Conservation (phyloP, 2,329 filamentous ascomycete genomes). For the Neonectria neomacrospora region DNA sequence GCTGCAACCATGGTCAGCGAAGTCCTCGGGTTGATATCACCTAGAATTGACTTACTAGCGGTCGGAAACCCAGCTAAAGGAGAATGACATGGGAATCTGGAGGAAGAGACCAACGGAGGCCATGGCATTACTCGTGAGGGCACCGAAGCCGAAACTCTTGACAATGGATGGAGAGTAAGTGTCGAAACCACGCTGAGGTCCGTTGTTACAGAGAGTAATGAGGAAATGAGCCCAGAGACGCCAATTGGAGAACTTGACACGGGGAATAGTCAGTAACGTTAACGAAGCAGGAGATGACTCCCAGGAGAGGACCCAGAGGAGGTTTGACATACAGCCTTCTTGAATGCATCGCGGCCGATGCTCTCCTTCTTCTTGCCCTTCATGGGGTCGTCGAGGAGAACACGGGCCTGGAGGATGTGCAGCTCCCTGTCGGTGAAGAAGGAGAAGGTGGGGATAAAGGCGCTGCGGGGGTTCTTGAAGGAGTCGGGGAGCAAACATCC, state of each 20-base stretch:
- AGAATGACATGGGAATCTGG: constrained; percentile 62
- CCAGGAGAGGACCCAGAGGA: too few species aligned
- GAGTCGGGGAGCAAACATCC: constrained; percentile 58
- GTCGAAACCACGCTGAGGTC: constrained; percentile 59
- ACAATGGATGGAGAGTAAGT: constrained; percentile 67
- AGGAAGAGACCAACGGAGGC: constrained; percentile 65
- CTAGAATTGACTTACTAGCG: constrained; percentile 54
- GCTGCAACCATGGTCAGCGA: constrained; percentile 37
- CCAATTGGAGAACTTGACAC: constrained; percentile 57
- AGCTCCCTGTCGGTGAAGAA: constrained; percentile 54
- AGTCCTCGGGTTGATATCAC: background rate
- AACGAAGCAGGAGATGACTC: fast-evolving
- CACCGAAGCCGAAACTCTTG: constrained; percentile 61
- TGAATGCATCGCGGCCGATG: constrained; percentile 58
- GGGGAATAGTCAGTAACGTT: constrained; percentile 3
- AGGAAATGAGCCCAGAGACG: constrained; percentile 63
- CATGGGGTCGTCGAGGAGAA: constrained; percentile 56
- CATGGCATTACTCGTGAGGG: constrained; percentile 62
- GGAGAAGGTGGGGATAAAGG: constrained; percentile 50
- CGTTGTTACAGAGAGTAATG: constrained; percentile 61
- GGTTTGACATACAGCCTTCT: constrained; percentile 50
- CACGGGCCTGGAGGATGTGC: constrained; percentile 56
- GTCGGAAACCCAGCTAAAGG: constrained; percentile 64
- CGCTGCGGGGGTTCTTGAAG: constrained; percentile 55
- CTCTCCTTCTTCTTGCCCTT: constrained; percentile 60